Percentiles rank a stretch among this genome's conserved stretches.
Evolutionary conservation across 2,329 filamentous ascomycete genomes (phyloP).

Genomic region (Aspergillus chevalieri): DNA sequence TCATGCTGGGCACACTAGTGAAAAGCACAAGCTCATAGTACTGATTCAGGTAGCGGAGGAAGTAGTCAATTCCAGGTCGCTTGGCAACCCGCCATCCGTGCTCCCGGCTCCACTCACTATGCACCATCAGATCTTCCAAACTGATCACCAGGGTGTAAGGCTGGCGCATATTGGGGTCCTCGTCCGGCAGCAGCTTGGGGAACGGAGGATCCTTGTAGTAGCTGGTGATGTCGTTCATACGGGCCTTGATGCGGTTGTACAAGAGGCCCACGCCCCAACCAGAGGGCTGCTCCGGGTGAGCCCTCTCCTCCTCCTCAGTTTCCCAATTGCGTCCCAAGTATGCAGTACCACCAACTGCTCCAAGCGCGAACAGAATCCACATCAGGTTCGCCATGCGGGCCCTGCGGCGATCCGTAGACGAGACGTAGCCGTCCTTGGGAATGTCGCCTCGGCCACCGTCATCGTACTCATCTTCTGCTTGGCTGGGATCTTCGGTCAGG

Average conservation of each 20-base stretch:
- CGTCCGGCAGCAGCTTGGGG: slow-evolving; percentile 73
- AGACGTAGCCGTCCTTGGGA: slow-evolving; percentile 77
- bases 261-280: slow-evolving; percentile 71
- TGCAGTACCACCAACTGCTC: slow-evolving; percentile 53
- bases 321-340: slow-evolving; percentile 90
- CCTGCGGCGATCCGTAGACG: slow-evolving; percentile 78
- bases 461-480: slow-evolving; percentile 37
- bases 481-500: slow-evolving; percentile 47
- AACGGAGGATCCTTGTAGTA: slow-evolving; percentile 98
- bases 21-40: slow-evolving; percentile 98
- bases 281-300: slow-evolving; percentile 66
- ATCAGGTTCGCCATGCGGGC: slow-evolving; percentile 69
- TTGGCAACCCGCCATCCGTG: slow-evolving; percentile 95
- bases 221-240: slow-evolving; percentile 67
- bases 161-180: slow-evolving; percentile 69
- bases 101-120: slow-evolving; percentile 90
- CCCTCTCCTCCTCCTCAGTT: slow-evolving; percentile 61
- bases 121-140: slow-evolving; percentile 87
- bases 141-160: slow-evolving; percentile 91
- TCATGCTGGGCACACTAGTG: slow-evolving; percentile 76
- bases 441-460: slow-evolving; percentile 54
- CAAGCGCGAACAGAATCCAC: slow-evolving; percentile 56
- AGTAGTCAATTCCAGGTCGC: slow-evolving; percentile 92
- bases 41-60: slow-evolving; percentile 90
- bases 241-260: slow-evolving; percentile 73